Percentiles rank a stretch among this genome's conserved stretches.
Evolutionary conservation across 2,329 filamentous ascomycete genomes (phyloP).

Genomic region (Aspergillus phoenicis): DNA sequence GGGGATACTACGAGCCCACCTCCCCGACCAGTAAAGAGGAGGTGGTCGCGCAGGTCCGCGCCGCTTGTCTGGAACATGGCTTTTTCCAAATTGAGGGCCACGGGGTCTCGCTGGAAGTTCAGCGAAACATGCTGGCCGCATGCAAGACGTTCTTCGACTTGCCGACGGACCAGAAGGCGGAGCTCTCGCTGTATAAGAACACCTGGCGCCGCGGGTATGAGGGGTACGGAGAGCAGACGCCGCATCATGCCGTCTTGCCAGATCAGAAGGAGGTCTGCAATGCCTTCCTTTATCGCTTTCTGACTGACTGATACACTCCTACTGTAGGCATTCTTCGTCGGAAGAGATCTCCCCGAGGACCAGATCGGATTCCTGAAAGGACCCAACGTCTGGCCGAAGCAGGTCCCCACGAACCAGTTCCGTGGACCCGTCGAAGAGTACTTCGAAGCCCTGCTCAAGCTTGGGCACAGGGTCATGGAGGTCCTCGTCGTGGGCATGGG

Average conservation of each 20-base stretch:
- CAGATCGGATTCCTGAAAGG: slow-evolving; percentile 21
- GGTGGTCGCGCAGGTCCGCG: slow-evolving; percentile 42
- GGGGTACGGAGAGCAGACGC: slow-evolving; percentile 18
- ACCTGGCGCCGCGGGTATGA: slow-evolving; percentile 31
- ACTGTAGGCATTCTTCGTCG: slow-evolving; percentile 1
- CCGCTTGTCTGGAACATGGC: slow-evolving; percentile 50
- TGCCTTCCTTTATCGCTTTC: too few relatives aligned
- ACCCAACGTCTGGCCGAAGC: slow-evolving; percentile 37
- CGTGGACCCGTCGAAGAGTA: slow-evolving; percentile 26
- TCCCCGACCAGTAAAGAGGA: slow-evolving; percentile 14
- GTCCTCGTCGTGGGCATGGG: not conserved
- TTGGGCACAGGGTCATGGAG: not conserved
- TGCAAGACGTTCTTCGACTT: slow-evolving; percentile 54
- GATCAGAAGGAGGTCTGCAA: slow-evolving; percentile 30
- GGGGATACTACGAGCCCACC: not conserved
- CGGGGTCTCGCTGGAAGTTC: slow-evolving; percentile 45
- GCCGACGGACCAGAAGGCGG: slow-evolving; percentile 23
- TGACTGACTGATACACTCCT: too few relatives aligned
- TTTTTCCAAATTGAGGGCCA: slow-evolving; percentile 58
- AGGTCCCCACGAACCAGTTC: slow-evolving; percentile 32
- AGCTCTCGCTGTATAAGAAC: slow-evolving; percentile 27
- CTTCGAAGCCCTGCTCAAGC: slow-evolving; percentile 24
- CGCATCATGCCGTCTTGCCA: slow-evolving; percentile 24
- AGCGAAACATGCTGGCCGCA: slow-evolving; percentile 44
- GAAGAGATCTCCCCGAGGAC: not conserved